Evolutionary conservation across 805 yeast genomes (phyloP), one percentile per base, ranked within the genome.

Genomic region (Naumovozyma dairenensis): DNA sequence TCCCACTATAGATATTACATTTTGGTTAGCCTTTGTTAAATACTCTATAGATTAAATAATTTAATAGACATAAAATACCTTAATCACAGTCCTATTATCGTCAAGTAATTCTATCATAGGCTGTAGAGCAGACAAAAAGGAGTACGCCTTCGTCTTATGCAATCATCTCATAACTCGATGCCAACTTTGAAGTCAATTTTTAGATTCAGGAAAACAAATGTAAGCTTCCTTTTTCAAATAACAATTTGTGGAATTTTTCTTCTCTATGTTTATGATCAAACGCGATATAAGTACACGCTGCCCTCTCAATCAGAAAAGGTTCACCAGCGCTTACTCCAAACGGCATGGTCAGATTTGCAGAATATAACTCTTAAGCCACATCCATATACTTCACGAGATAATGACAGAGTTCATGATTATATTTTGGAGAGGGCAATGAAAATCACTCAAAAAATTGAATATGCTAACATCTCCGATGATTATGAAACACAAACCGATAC

Each of bases 331-430:
- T 46, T 53, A 17, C 37, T 57, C 12, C 53, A 54, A 12, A 37
- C 39, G 12, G 54, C 81, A 3, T 87, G 96, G 96, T 40, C 57
- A 2, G 82, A 79, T 47, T 63, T 87, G 31, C 93, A 85, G 52
- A 53, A 59, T 3, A 77, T 87, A 8, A 80, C 92, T 0, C 48
- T 59, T 21, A 52, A 66, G 18, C 76, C 74, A 34, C 96, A 87
- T 58, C 85, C 96, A 1, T 87, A 80, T 56, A 73, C 75, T 16
- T 78, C 94, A 0, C 73, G 64, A 37, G 82, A 77, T 10, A 86
- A 84, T 57, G 89, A 80, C 54, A 64, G 63, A 20, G 85, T 86
- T 10, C 89, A 80, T 54, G 78, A 75, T 43, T 81, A 77, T 48
- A 53, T 87, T 27, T 40, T 66, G 17, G 40, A 54, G 4, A 63